Conservation (phyloP, 768 basidiomycete genomes). For the Obba rivulosa region DNA sequence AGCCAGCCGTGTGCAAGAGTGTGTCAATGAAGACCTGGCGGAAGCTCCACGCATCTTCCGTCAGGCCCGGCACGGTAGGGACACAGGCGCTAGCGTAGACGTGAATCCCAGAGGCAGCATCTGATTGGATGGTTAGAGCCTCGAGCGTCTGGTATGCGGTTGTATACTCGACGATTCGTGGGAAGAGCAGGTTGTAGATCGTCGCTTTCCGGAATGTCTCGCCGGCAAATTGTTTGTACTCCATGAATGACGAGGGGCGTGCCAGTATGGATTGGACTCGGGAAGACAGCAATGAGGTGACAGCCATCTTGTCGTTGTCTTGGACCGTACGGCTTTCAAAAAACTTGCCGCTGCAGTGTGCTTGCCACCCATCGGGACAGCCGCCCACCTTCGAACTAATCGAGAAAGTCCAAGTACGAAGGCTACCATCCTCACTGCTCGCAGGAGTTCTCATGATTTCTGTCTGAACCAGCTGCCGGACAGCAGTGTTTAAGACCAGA, state of each 20-base stretch:
- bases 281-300: conserved; percentile 21
- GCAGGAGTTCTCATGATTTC: conserved; percentile 30
- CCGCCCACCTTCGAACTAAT: conserved; percentile 35
- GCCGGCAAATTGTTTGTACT: conserved; percentile 14
- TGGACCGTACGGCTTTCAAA: conserved; percentile 10
- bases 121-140: conserved; percentile 42
- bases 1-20: conserved; percentile 64
- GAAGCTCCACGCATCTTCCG: conserved; percentile 28
- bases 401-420: conserved; percentile 34
- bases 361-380: conserved; percentile 23
- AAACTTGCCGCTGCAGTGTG: conserved; percentile 36
- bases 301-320: too few relatives aligned
- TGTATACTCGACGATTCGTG: conserved; percentile 62
- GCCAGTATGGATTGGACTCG: conserved; percentile 30
- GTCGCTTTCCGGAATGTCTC: conserved; percentile 54
- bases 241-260: conserved; percentile 26
- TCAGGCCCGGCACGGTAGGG: conserved; percentile 32
- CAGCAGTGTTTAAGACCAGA: conserved; percentile 37
- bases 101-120: conserved; percentile 39
- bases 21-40: conserved; percentile 64
- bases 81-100: conserved; percentile 37
- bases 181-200: conserved; percentile 62
- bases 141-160: conserved; percentile 53
- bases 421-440: conserved; percentile 27
- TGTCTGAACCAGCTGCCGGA: conserved; percentile 29